These are phyloP conservation scores for Sordariomycetes sp. DNA, from an alignment of 2,329 filamentous ascomycete species.

Conservation along the genomic window DNA sequence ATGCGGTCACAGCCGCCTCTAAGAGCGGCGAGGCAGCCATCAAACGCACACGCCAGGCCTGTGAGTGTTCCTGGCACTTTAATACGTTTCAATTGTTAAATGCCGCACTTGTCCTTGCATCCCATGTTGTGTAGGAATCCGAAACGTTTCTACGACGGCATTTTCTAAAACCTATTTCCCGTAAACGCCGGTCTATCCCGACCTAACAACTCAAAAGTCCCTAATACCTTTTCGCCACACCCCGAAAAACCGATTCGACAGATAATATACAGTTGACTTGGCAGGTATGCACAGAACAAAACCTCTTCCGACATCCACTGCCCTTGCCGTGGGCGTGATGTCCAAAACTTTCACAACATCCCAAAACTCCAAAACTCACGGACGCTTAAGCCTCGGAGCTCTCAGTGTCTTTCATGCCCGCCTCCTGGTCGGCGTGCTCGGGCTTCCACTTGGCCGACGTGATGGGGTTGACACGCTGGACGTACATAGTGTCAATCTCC, in stretches of 20 bases:
- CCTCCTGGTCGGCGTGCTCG: conserved; percentile 4
- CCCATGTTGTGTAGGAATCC: neutral
- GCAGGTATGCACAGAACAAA: neutral
- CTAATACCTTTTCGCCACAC: neutral
- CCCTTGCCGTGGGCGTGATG: too few relatives aligned
- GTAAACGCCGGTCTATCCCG: neutral
- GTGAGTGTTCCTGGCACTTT: too few relatives aligned
- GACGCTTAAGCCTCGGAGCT: neutral
- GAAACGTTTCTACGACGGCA: neutral
- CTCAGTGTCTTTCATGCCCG: neutral
- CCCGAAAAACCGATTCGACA: too few relatives aligned
- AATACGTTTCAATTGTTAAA: too few relatives aligned
- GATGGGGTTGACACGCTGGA: conserved; percentile 33
- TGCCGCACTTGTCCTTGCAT: neutral
- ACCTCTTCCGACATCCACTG: neutral
- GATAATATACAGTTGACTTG: neutral
- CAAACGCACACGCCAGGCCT: too few relatives aligned
- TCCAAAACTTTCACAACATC: too few relatives aligned
- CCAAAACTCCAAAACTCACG: neutral
- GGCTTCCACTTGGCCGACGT: conserved; percentile 23
- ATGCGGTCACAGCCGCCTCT: too few relatives aligned
- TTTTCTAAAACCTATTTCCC: neutral
- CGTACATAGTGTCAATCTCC: conserved; percentile 69
- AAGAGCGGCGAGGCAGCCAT: conserved; percentile 11
- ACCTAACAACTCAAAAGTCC: neutral